phyloP scores from a whole-genome alignment of 2,329 filamentous ascomycete genomes.

The Rhexocercosporidium sp. region DNA sequence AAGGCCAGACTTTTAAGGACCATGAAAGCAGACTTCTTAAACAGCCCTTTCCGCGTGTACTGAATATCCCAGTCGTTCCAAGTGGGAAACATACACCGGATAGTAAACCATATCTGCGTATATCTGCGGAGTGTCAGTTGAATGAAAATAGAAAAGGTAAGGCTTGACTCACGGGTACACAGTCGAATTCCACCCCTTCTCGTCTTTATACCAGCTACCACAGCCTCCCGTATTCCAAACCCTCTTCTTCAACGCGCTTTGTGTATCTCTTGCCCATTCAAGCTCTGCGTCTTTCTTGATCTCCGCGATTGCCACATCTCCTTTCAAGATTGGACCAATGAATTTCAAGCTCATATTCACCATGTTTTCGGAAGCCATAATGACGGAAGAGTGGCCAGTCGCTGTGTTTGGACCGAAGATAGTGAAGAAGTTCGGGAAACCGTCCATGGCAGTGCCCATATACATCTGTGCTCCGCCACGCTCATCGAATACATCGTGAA shows the following conservation, averaged over 20 bases:
- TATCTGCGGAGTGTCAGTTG: constrained; percentile 44
- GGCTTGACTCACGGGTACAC: constrained; percentile 48
- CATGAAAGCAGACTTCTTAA: constrained; percentile 36
- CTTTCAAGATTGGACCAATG: constrained; percentile 55
- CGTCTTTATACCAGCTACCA: constrained; percentile 54
- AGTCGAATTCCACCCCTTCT: constrained; percentile 54
- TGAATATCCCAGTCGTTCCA: constrained; percentile 59
- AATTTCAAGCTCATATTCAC: constrained; percentile 59
- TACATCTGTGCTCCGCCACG: constrained; percentile 63
- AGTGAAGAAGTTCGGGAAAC: constrained; percentile 65
- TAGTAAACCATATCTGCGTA: constrained; percentile 55
- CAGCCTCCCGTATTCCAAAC: constrained; percentile 54
- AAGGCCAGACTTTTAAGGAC: constrained; percentile 1
- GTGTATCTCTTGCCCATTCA: constrained; percentile 53
- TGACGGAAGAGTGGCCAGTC: constrained; percentile 62
- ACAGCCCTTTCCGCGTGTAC: constrained; percentile 54
- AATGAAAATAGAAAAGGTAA: not conserved
- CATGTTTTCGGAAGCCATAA: constrained; percentile 62
- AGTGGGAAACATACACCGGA: constrained; percentile 56
- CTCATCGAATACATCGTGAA: constrained; percentile 58
- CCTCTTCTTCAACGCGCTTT: constrained; percentile 50
- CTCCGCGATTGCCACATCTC: constrained; percentile 51
- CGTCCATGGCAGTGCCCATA: constrained; percentile 60
- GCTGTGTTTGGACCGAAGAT: constrained; percentile 64
- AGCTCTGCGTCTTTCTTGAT: constrained; percentile 54